Conservation (phyloP, 2,329 filamentous ascomycete genomes). For the Mycogone perniciosa region DNA sequence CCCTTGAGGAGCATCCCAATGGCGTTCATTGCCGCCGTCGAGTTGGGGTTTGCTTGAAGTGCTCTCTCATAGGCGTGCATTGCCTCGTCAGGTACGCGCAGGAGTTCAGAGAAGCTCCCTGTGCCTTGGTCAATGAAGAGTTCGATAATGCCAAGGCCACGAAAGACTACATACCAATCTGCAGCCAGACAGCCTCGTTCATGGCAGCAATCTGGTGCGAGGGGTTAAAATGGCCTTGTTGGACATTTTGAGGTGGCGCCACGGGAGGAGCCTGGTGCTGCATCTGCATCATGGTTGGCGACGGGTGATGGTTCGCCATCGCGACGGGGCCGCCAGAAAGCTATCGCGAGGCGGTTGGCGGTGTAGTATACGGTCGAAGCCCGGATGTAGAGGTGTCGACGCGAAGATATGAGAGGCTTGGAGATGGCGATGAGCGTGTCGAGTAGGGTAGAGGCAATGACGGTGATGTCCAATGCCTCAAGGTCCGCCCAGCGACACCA, state of each 20-base stretch:
- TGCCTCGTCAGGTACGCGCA: constrained; percentile 83
- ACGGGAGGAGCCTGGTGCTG: constrained; percentile 51
- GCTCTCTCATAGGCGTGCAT: constrained; percentile 88
- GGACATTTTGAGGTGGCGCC: constrained; percentile 48
- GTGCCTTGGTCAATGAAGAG: constrained; percentile 11
- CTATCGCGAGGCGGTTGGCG: constrained; percentile 15
- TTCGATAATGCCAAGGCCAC: neutral
- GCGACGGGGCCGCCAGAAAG: constrained; percentile 19
- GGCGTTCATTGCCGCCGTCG: constrained; percentile 85
- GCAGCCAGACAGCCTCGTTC: constrained; percentile 87
- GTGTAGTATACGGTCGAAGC: constrained; percentile 15
- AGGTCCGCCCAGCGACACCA: neutral
- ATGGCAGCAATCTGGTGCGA: constrained; percentile 69
- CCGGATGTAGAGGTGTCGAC: constrained; percentile 12
- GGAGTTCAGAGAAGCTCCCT: constrained; percentile 82
- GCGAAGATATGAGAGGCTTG: constrained; percentile 7
- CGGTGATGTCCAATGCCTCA: constrained; percentile 9
- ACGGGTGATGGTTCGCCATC: constrained; percentile 76
- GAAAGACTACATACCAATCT: constrained; percentile 63
- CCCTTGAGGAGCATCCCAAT: constrained; percentile 88
- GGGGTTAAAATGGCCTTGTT: constrained; percentile 53
- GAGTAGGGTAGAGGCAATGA: neutral
- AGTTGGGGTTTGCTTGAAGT: constrained; percentile 79
- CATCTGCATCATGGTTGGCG: constrained; percentile 70
- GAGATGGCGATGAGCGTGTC: neutral